Base-by-base conservation (phyloP, 2,329 filamentous ascomycete species). In the Didymella segeticola region DNA sequence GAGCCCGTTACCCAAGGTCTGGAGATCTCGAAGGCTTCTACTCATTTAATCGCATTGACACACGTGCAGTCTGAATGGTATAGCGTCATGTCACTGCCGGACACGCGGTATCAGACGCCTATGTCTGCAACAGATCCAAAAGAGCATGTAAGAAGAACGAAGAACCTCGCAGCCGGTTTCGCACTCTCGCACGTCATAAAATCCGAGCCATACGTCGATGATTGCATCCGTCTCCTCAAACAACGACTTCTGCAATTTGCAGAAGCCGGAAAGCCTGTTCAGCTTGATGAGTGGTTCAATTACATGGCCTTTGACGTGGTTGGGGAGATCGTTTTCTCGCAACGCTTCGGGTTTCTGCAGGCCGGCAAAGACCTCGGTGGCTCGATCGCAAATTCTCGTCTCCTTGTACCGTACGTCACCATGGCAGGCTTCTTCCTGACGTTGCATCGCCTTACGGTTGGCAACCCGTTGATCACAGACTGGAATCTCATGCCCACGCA, bases 221-320 rank as follows among this genome's bases (percentile, higher is more conserved):
- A 15, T 9, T 42, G 30, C 25, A 62, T 79, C 8, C 53, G 62
- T 11, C 55, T 63, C 2, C 58, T 78, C 1, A 54, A 60, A 7
- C 22, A 43, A 4, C 69, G 63, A 3, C 17, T 49, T 3, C 12
- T n/a, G 3, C 5, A 15, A 10, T 57, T 78, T 10, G 46, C 31
- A 11, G 53, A 12, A 23, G 20, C 36, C 19, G 20, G 29, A 5
- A 76, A 15, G 75, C 25, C 48, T 70, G 22, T 78, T 73, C 72
- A 75, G 80, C 47, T 78, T 72, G 38, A 42, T 7, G 29, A 49
- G 29, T 42, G 38, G 37, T 49, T 49, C 23, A 49, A 42, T 47
- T 78, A 49, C 78, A 71, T 56, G 47, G 68, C 72, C 1, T 75
- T 78, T 39, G 75, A 77, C 33, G 70, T 77, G 1, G 60, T 78